phyloP scores from a whole-genome alignment of 2,329 filamentous ascomycete genomes.

The Exserohilum turcica region DNA sequence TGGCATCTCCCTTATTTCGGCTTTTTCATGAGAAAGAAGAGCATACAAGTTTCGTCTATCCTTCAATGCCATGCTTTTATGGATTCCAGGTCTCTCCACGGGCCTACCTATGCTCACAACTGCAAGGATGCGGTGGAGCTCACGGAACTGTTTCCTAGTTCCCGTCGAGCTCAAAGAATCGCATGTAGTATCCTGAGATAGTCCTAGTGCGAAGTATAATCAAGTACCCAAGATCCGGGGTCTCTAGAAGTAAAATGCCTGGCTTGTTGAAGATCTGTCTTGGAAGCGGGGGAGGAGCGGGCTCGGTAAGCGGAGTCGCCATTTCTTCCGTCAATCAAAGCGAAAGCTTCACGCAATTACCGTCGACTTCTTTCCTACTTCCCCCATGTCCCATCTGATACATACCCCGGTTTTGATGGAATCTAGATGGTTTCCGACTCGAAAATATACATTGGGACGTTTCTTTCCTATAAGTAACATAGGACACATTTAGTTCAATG shows the following conservation, averaged over 20 bases:
- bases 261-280: conserved; percentile 20
- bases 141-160: conserved; percentile 14
- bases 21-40: no score
- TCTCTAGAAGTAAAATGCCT: conserved; percentile 1
- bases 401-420: neutral
- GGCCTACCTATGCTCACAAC: no score
- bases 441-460: neutral
- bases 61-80: no score
- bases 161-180: neutral
- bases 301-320: conserved; percentile 25
- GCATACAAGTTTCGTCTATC: no score
- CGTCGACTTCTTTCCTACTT: neutral
- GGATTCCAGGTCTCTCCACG: no score
- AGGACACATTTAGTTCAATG: neutral
- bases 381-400: neutral
- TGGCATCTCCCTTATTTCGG: neutral
- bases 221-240: neutral
- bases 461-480: neutral
- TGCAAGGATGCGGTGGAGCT: neutral
- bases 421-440: neutral
- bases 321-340: conserved; percentile 38
- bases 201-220: neutral
- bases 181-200: neutral
- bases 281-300: conserved; percentile 13
- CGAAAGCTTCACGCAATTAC: neutral